These are phyloP conservation scores for Euphrasia confusa DNA, from an alignment of 257 asterid genomes.

Conservation along the genomic window DNA sequence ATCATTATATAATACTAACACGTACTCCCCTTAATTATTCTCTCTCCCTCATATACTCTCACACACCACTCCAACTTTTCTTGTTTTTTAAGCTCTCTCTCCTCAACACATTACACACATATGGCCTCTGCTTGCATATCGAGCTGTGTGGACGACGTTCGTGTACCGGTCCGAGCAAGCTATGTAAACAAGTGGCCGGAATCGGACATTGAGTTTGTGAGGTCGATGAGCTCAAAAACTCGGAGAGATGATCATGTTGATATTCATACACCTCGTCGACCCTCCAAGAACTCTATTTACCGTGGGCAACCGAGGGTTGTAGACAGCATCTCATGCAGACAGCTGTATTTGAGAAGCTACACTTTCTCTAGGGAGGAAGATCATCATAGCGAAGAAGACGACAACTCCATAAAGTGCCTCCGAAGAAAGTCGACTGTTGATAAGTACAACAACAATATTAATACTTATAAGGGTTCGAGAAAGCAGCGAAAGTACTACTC, in stretches of 20 bases:
- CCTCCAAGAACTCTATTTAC: not conserved
- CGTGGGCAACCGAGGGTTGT: conserved; percentile 49
- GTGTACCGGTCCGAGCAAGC: conserved; percentile 32
- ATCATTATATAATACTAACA: too few relatives aligned
- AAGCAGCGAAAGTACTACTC: conserved; percentile 12
- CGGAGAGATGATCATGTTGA: not conserved
- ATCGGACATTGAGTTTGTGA: conserved; percentile 59
- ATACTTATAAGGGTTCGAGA: not conserved
- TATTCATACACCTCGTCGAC: not conserved
- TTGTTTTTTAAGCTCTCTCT: too few relatives aligned
- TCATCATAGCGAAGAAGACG: conserved; percentile 21
- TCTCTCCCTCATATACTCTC: too few relatives aligned
- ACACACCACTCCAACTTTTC: too few relatives aligned
- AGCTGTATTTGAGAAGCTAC: conserved; percentile 74
- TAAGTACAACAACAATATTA: too few relatives aligned
- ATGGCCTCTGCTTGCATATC: conserved; percentile 49
- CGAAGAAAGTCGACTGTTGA: conserved; percentile 35
- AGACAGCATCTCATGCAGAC: conserved; percentile 79
- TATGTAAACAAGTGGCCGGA: conserved; percentile 49
- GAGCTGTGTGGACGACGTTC: conserved; percentile 49
- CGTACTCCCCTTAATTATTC: too few relatives aligned
- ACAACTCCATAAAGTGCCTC: conserved; percentile 34
- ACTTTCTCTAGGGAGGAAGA: conserved; percentile 72
- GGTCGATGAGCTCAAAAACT: conserved; percentile 48
- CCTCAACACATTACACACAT: not conserved